These are phyloP conservation scores for Bolboschoenoplectus hybrid DNA, from an alignment of 202 grass and related monocot species.

Conservation along the genomic window DNA sequence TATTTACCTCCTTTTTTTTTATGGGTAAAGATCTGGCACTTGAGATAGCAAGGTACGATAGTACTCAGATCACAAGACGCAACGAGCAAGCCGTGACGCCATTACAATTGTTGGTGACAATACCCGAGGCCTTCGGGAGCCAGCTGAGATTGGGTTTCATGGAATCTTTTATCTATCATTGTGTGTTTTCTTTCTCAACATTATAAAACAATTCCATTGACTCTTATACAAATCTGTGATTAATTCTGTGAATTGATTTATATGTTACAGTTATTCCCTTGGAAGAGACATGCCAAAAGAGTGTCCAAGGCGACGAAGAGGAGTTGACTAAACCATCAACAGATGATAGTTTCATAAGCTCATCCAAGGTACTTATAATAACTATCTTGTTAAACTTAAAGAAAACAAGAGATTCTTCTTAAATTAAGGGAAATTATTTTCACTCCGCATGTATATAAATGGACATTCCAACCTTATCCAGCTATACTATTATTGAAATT, in stretches of 20 bases:
- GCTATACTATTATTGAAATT: background rate
- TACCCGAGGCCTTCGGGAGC: conserved; percentile 41
- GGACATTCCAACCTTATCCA: background rate
- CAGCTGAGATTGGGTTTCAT: conserved; percentile 23
- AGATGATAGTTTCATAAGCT: background rate
- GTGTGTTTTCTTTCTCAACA: conserved; percentile 16
- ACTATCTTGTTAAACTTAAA: background rate
- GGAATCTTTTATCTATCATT: conserved; percentile 37
- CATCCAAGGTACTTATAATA: conserved; percentile 2
- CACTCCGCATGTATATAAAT: background rate
- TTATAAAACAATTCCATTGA: background rate
- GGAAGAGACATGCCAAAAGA: background rate
- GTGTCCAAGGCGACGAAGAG: conserved; percentile 25
- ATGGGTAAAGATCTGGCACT: conserved; percentile 18
- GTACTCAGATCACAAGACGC: background rate
- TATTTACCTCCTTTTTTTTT: background rate
- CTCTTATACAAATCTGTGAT: background rate
- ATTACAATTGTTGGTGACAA: conserved; percentile 38
- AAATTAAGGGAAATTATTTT: background rate
- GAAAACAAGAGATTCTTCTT: background rate
- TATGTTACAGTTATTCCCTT: conserved; percentile 21
- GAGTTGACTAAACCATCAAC: background rate
- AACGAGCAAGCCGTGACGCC: background rate
- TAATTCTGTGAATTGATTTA: background rate
- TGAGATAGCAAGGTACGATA: background rate